phyloP scores from a whole-genome alignment of 495 filamentous ascomycete genomes.

The Tricharina praecox region DNA sequence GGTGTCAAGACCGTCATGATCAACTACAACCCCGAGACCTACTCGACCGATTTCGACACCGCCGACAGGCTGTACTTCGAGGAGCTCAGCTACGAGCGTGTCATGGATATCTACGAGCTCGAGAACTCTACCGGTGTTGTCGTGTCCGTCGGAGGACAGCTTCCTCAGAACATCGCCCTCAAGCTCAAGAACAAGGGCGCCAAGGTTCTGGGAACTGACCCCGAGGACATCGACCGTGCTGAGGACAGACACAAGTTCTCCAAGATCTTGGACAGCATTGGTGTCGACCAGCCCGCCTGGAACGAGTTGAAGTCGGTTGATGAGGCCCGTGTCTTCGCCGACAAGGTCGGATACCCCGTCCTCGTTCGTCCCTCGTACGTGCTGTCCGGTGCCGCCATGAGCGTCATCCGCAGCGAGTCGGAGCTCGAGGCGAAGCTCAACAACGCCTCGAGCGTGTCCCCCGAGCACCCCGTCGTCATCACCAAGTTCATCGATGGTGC shows the following conservation, averaged over 20 bases:
- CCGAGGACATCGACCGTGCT: slow-evolving; percentile 86
- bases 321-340: slow-evolving; percentile 70
- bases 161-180: slow-evolving; percentile 93
- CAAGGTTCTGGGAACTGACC: slow-evolving; percentile 78
- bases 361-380: slow-evolving; percentile 94
- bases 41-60: slow-evolving; percentile 75
- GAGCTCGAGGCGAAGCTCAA: slow-evolving; percentile 82
- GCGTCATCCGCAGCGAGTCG: slow-evolving; percentile 83
- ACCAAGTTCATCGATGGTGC: slow-evolving; percentile 97
- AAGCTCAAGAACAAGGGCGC: slow-evolving; percentile 86
- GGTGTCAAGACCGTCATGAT: slow-evolving; percentile 98
- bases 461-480: slow-evolving; percentile 95
- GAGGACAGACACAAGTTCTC: slow-evolving; percentile 98
- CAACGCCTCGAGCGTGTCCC: slow-evolving; percentile 81
- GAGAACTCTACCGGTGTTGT: slow-evolving; percentile 78
- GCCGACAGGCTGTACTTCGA: slow-evolving; percentile 97
- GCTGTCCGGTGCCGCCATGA: slow-evolving; percentile 95
- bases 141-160: slow-evolving; percentile 86
- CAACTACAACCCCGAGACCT: slow-evolving; percentile 88
- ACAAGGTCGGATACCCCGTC: slow-evolving; percentile 81
- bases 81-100: slow-evolving; percentile 89
- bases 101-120: slow-evolving; percentile 97
- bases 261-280: slow-evolving; percentile 85
- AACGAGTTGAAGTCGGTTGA: slow-evolving; percentile 88
- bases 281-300: slow-evolving; percentile 91